Evolutionary conservation across 495 filamentous ascomycete species (phyloP).

Genomic region (Beverwykella pulmonaria): DNA sequence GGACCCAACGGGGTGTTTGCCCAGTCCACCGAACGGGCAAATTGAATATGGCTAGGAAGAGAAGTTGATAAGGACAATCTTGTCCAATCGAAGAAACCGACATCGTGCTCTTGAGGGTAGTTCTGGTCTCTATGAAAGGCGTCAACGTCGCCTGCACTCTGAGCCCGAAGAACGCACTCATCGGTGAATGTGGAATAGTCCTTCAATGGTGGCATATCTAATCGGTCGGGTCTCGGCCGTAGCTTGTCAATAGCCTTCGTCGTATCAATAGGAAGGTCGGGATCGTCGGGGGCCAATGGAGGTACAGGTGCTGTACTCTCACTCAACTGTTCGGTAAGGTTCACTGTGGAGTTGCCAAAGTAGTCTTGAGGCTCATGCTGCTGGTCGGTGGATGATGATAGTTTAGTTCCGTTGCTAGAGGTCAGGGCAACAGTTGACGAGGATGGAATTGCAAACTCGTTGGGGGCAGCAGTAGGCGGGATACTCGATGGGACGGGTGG

Average conservation of each 20-base stretch:
- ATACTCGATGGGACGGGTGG: constrained; percentile 16
- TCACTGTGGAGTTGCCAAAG: constrained; percentile 47
- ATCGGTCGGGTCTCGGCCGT: not conserved
- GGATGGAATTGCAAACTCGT: constrained; percentile 23
- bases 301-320: not conserved
- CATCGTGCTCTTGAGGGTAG: constrained; percentile 21
- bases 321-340: constrained; percentile 7
- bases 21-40: constrained; percentile 69
- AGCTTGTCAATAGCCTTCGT: not conserved
- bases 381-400: not conserved
- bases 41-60: constrained; percentile 64
- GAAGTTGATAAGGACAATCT: constrained; percentile 58
- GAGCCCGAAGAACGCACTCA: constrained; percentile 43
- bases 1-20: constrained; percentile 64
- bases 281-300: not conserved
- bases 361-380: constrained; percentile 51
- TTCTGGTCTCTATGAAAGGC: constrained; percentile 30
- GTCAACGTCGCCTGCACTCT: constrained; percentile 46
- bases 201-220: constrained; percentile 23
- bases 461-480: constrained; percentile 28
- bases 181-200: constrained; percentile 34
- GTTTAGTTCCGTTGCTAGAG: not conserved
- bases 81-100: constrained; percentile 68
- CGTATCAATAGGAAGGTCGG: not conserved
- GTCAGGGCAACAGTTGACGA: constrained; percentile 1